Evolutionary conservation across 768 basidiomycete species (phyloP), one percentile per base, ranked within the genome.

Genomic region (Pleurotus pulmonarius): DNA sequence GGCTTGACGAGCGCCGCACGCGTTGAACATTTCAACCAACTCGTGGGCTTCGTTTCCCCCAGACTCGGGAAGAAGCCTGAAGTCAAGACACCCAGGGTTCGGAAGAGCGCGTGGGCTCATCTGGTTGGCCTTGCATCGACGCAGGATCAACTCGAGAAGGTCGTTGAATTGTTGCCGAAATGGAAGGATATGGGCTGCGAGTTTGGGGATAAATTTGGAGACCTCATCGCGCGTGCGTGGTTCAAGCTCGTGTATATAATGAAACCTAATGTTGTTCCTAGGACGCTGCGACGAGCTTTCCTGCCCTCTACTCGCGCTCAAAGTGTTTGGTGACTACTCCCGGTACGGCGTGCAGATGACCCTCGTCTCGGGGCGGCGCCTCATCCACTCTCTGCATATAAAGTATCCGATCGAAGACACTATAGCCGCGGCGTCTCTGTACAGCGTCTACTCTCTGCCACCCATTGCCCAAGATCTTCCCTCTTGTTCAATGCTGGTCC

Each of bases 221-320:
- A 81, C 59, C 68, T 70, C 24, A 82, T 88, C 62, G 72, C 81
- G 55, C 77, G 86, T 87, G 66, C 67, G 84, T 81, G 2, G 8
- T 22, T 2, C 20, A 34, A 34, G 26, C 43, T 40, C 13, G 41
- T 43, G 7, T 55, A 47, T 58, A 24, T 2, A 22, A 3, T 24
- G 3, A 49, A 15, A 49, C 15, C 41, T 34, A 38, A 12, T 29
- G 25, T 46, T 39, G 39, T 25, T 24, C 37, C 3, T 49, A 90
- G 87, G 80, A 20, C 86, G 87, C 7, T 88, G 86, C 54, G 73
- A 79, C 58, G 77, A 86, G 61, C 75, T 88, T 1, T 64, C 69
- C 12, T 82, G 81, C 56, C 81, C 83, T 3, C 61, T 69, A 22
- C 75, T 88, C 39, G 85, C 86, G 3, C 70, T 90, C 11, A 70